Evolutionary conservation across 2,329 filamentous ascomycete species (phyloP).

Genomic region (Cylindrodendrum hubeiense): DNA sequence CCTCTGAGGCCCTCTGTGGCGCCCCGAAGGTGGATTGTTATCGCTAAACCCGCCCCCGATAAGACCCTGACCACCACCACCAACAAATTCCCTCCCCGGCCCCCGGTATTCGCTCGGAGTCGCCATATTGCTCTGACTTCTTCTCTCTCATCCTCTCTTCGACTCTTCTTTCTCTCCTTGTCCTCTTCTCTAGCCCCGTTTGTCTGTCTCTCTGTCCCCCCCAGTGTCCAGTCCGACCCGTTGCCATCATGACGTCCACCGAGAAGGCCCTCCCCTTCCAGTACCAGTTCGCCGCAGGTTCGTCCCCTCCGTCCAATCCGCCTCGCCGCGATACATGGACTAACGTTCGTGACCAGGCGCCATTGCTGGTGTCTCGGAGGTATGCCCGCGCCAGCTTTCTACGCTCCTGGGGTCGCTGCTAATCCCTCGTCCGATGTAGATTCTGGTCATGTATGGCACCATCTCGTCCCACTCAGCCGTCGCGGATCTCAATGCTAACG

Average conservation of each 20-base stretch:
- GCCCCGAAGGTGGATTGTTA: constrained; percentile 18
- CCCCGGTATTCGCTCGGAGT: constrained; percentile 45
- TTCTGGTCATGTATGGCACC: constrained; percentile 81
- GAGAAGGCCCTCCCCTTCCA: constrained; percentile 87
- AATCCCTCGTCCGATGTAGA: constrained; percentile 63
- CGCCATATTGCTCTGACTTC: constrained; percentile 32
- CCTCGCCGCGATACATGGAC: constrained; percentile 27
- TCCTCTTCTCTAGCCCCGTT: constrained; percentile 22
- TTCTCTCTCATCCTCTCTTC: constrained; percentile 15
- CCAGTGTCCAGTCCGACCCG: constrained; percentile 21
- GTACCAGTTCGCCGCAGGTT: constrained; percentile 95
- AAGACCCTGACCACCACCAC: constrained; percentile 42
- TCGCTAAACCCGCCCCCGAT: constrained; percentile 43
- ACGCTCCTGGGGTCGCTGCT: constrained; percentile 36
- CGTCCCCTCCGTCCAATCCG: constrained; percentile 50
- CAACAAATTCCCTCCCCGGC: constrained; percentile 46
- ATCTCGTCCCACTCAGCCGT: constrained; percentile 29
- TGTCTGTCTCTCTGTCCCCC: constrained; percentile 19
- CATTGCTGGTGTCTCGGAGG: constrained; percentile 97
- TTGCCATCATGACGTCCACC: constrained; percentile 51
- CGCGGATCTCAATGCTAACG: constrained; percentile 18
- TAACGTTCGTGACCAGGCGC: constrained; percentile 69
- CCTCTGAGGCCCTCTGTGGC: background rate
- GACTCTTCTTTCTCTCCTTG: constrained; percentile 17
- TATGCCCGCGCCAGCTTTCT: constrained; percentile 57